Evolutionary conservation across 2,329 filamentous ascomycete genomes (phyloP).

Genomic region (Magnaporthiopsis poae): DNA sequence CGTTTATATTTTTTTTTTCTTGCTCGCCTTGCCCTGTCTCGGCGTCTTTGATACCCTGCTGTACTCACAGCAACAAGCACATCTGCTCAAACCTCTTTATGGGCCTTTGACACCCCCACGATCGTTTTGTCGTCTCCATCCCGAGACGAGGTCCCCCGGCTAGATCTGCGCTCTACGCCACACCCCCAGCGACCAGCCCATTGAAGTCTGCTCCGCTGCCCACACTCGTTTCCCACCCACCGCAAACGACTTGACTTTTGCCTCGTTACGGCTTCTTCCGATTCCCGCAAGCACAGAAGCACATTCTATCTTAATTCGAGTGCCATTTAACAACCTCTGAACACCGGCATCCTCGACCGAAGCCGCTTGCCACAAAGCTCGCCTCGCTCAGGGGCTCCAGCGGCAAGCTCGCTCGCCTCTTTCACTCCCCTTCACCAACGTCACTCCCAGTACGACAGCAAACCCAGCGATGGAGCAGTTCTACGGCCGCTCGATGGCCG

Average conservation of each 20-base stretch:
- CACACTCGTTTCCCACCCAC: neutral
- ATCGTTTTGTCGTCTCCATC: neutral
- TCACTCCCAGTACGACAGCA: neutral
- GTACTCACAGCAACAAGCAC: neutral
- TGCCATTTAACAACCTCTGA: neutral
- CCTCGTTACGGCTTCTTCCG: neutral
- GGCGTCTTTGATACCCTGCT: neutral
- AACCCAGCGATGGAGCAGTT: conserved; percentile 14
- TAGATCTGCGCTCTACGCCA: neutral
- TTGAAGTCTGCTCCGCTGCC: neutral
- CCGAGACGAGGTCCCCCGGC: neutral
- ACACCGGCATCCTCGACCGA: neutral
- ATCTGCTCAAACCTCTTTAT: neutral
- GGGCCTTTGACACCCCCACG: neutral
- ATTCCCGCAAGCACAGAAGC: neutral
- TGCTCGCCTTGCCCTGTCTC: neutral
- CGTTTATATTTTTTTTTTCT: neutral
- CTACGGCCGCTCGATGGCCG: conserved; percentile 17
- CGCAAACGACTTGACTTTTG: neutral
- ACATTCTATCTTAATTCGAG: neutral
- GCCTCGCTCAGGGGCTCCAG: neutral
- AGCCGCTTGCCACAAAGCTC: neutral
- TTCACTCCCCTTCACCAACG: neutral
- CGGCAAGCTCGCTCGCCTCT: neutral
- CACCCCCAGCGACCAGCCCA: neutral